Evolutionary conservation across 129 eudicot species (phyloP).

Genomic region (Helichrysum umbraculigerum): DNA sequence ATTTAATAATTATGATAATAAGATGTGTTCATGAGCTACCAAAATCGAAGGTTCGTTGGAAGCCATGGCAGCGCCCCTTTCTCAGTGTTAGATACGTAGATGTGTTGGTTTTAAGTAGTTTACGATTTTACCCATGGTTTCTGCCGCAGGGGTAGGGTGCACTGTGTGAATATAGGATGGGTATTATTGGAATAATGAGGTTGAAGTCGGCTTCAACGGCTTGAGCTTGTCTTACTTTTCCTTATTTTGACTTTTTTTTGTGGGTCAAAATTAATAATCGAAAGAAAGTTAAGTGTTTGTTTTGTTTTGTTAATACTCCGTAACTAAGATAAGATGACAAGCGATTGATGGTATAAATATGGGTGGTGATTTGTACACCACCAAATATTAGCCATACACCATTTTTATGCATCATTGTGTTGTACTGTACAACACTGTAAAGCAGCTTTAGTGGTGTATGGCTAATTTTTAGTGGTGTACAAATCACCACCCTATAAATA

Average conservation of each 20-base stretch:
- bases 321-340: not conserved
- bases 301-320: not conserved
- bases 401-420: too few species aligned
- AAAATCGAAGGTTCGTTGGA: conserved; percentile 8
- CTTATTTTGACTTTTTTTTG: not conserved
- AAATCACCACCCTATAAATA: too few species aligned
- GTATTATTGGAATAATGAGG: not conserved
- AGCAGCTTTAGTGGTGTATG: too few species aligned
- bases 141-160: not conserved
- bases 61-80: not conserved
- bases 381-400: too few species aligned
- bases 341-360: not conserved
- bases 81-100: not conserved
- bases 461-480: too few species aligned
- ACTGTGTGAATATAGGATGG: not conserved
- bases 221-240: not conserved
- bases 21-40: conserved; percentile 1
- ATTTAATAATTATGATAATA: not conserved
- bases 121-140: not conserved
- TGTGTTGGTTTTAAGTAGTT: not conserved
- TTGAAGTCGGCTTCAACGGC: conserved; percentile 2
- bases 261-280: not conserved
- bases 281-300: not conserved
- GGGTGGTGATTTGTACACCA: too few species aligned
- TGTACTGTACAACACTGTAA: too few species aligned